Conservation (phyloP, 2,329 filamentous ascomycete species). For the Xylaria hypoxylon region DNA sequence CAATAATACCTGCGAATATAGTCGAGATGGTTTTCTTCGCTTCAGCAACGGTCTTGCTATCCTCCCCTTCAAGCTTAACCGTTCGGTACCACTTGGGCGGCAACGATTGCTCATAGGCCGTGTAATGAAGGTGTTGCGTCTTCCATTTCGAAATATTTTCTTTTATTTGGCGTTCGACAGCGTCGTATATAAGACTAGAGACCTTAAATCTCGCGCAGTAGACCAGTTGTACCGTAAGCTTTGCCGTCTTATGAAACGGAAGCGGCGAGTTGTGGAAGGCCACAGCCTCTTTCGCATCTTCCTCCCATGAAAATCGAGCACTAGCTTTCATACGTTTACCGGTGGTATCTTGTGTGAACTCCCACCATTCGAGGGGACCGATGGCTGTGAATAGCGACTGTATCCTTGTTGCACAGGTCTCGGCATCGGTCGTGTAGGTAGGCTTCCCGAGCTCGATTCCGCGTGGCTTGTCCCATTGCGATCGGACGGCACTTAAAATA, state of each 20-base stretch:
- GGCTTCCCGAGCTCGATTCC: constrained; percentile 40
- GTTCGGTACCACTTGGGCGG: constrained; percentile 47
- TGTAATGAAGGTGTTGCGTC: constrained; percentile 46
- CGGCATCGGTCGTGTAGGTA: constrained; percentile 45
- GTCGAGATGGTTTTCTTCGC: constrained; percentile 51
- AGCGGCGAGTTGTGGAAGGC: constrained; percentile 50
- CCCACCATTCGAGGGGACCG: constrained; percentile 54
- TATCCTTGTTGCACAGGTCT: constrained; percentile 42
- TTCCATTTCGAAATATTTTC: constrained; percentile 49
- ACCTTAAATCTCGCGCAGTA: constrained; percentile 56
- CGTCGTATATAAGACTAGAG: constrained; percentile 50
- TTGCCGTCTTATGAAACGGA: constrained; percentile 48
- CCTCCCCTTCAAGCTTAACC: constrained; percentile 55
- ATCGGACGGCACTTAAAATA: constrained; percentile 39
- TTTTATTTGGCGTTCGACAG: constrained; percentile 49
- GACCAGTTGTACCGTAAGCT: constrained; percentile 54
- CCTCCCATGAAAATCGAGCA: constrained; percentile 54
- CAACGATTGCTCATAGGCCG: constrained; percentile 43
- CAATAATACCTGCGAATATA: constrained; percentile 51
- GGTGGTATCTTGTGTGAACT: constrained; percentile 39
- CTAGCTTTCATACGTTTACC: constrained; percentile 55
- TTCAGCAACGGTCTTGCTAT: constrained; percentile 46
- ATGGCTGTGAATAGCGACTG: constrained; percentile 49
- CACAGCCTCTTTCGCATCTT: constrained; percentile 53
- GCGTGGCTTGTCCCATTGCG: constrained; percentile 32